Base-by-base conservation (phyloP, 2,329 filamentous ascomycete species). In the Biscogniauxia mediterranea region DNA sequence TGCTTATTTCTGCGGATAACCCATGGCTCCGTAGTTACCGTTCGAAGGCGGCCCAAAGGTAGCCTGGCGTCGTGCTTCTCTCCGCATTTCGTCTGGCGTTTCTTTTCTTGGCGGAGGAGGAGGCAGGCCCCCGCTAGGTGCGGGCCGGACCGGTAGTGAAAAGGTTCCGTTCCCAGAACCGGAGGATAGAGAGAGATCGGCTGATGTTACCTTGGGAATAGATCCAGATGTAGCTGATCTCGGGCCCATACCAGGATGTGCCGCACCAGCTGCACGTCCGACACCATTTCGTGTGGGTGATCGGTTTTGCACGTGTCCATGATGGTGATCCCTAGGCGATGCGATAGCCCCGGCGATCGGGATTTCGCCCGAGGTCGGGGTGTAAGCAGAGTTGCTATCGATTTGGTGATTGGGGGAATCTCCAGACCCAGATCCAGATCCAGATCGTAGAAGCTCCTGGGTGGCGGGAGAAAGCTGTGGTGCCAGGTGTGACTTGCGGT, bases 401-500 rank as follows among this genome's bases (percentile, higher is more conserved):
- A 78, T 78, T 55, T 81, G 78, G 55, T 80, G 75, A 62, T 79
- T 85, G 6, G 86, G 84, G 11, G 85, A 88, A 68, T 88, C 85
- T 68, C 78, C 81, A 13, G 26, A 28, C 26, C 26, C 26, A 28
- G 28, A 32, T 32, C 28, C 28, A 32, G 28, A 32, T 32, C 28
- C 28, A 25, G 84, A 84, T 61, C 89, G 86, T 54, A 93, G 83
- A 38, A 94, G 83, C 11, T 92, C 89, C 72, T 91, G 88, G 1
- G 91, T 92, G 8, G 90, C 86, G 0, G 93, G 92, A 11, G 90
- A 91, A 51, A 91, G 81, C 70, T 91, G 89, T 38, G 93, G 92
- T 17, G 89, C 91, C 46, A 97, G 84, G 74, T 97, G 94, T 26
- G 93, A 97, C 77, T 96, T 97, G 74, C 95, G 91, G 77, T 97